Percentiles rank a stretch among this genome's conserved stretches.
phyloP scores from a whole-genome alignment of 2,329 filamentous ascomycete species.

The Diplodia sapinea region DNA sequence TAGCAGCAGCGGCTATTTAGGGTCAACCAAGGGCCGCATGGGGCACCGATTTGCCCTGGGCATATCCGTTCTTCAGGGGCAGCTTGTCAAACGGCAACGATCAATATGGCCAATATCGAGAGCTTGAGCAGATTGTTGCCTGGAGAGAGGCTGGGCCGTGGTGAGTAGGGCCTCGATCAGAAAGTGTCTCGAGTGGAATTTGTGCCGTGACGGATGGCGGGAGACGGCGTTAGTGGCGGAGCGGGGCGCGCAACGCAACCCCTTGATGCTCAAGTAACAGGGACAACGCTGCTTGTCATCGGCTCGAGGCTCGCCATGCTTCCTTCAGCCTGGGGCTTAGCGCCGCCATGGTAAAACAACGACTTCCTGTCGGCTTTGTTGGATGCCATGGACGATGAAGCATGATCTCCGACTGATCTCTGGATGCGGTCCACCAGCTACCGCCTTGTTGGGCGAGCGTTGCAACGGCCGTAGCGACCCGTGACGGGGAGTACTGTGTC shows the following conservation, averaged over 20 bases:
- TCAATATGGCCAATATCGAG: too few species aligned
- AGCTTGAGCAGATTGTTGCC: too few species aligned
- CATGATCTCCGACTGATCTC: background rate
- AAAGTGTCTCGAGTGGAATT: too few species aligned
- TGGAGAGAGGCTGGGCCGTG: too few species aligned
- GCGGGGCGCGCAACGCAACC: too few species aligned
- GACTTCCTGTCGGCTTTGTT: background rate
- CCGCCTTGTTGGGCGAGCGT: background rate
- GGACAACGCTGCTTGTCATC: too few species aligned
- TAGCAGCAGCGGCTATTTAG: background rate
- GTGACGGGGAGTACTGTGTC: background rate
- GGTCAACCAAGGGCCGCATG: background rate
- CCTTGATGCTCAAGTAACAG: too few species aligned
- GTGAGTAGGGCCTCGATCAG: too few species aligned
- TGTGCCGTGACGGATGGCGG: too few species aligned
- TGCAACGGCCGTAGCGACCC: background rate
- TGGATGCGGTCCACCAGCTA: background rate
- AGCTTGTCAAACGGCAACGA: too few species aligned
- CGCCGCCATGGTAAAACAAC: background rate
- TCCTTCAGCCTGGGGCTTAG: background rate
- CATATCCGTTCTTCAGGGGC: background rate
- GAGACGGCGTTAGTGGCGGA: too few species aligned
- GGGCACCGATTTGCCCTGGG: background rate
- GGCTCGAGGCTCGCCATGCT: background rate
- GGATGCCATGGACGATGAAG: background rate